Evolutionary conservation across 2,329 filamentous ascomycete genomes (phyloP).

Genomic region (Sordariomycetes sp.): DNA sequence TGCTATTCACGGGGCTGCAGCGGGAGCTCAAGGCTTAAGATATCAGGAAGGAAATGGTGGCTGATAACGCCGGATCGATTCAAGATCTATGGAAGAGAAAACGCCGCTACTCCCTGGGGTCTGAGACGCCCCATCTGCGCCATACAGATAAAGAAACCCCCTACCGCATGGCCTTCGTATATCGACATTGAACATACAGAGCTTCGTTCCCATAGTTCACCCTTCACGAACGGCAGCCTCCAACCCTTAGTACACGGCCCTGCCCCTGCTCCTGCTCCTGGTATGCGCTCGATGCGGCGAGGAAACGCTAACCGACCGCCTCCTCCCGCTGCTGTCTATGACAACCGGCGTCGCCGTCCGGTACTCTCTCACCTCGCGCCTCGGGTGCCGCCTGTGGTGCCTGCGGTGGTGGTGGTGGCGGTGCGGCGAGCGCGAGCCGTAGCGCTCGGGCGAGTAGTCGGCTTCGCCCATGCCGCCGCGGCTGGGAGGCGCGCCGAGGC

Average conservation of each 20-base stretch:
- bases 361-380: not conserved
- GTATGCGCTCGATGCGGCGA: not conserved
- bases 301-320: not conserved
- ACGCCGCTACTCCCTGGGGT: not conserved
- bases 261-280: not conserved
- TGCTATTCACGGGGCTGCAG: not conserved
- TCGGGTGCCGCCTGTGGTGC: not conserved
- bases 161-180: not conserved
- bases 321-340: not conserved
- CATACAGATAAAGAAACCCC: not conserved
- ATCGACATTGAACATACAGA: not conserved
- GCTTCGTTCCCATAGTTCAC: not conserved
- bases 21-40: not conserved
- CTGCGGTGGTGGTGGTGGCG: not conserved
- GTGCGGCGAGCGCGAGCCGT: not conserved
- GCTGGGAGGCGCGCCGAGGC: constrained; percentile 23
- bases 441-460: not conserved
- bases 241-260: not conserved
- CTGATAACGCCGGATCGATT: not conserved
- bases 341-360: not conserved
- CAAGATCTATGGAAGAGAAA: not conserved
- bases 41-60: no score
- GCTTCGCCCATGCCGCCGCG: not conserved
- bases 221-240: not conserved
- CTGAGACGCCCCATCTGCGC: not conserved